Evolutionary conservation across 1,284 basidiomycete genomes (phyloP), one percentile per base, ranked within the genome.

Genomic region (Puccinia horiana): DNA sequence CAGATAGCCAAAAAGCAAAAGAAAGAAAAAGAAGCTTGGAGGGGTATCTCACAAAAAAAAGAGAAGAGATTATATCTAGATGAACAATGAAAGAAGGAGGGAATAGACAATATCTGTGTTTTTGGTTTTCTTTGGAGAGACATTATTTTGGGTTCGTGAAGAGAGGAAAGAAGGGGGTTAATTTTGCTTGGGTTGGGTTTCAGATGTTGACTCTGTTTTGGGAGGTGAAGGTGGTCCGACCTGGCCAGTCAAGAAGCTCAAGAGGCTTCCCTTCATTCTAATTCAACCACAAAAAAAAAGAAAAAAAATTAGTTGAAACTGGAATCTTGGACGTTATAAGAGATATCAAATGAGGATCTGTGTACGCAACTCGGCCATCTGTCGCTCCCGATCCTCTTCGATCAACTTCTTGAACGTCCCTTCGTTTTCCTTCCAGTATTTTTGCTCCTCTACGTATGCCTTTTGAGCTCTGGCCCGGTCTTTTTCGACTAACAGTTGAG

Each of bases 391-490:
- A 85, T 98, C 94, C 84, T 94, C 92, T 86, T 94, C 91, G 84
- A 94, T 88, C 85, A 92, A 86, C 86, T 90, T 89, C 87, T 95
- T 92, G 84, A 98, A 91, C 84, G 93, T 91, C 67, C 90, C 93
- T 85, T 92, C 92, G 87, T 98, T 92, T 76, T 93, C 90, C 58
- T 88, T 88, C 86, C 96, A 92, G 88, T 95, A 97, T 84, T 93
- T 92, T 86, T 93, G 93, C 87, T 98, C 96, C 83, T 95, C 92
- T 83, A 89, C 88, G 87, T 97, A 98, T 76, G 91, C 90, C 82
- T 89, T 88, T 86, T 98, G 94, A 9, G 94, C 95, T 85, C 96
- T 92, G 58, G 90, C 90, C 14, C 96, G 92, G 87, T 96, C 95
- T 85, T 91, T 90, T 86, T 99, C 97, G 72, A 98, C 91, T 87